Percentiles rank a stretch among this genome's conserved stretches.
Conservation (phyloP, 306 rosid genomes). For the Cicer pinnatifidum region DNA sequence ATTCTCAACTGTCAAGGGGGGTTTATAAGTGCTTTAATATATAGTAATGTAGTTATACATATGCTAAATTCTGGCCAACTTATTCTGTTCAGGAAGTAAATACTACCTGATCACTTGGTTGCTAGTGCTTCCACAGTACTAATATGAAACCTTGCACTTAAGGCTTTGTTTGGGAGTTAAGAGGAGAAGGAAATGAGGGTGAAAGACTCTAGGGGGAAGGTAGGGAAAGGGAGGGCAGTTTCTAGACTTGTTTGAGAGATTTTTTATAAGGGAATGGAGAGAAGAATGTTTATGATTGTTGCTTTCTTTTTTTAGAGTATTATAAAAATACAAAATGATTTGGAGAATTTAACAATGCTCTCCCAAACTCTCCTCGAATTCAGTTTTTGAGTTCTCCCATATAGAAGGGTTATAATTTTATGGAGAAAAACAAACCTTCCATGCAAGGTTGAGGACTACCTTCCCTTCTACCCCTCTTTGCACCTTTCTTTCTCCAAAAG, state of each 20-base stretch:
- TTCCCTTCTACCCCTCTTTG: too few species aligned
- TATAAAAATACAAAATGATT: background rate
- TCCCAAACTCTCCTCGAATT: background rate
- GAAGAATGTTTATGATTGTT: background rate
- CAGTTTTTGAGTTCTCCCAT: too few species aligned
- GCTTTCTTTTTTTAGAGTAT: background rate
- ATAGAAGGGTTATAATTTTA: too few species aligned
- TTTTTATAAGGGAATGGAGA: background rate
- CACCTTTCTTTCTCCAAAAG: too few species aligned
- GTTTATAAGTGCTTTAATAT: background rate
- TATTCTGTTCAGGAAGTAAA: background rate
- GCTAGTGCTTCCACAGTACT: conserved; percentile 8
- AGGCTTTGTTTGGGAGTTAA: background rate
- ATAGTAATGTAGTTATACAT: conserved; percentile 1
- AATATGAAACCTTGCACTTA: background rate
- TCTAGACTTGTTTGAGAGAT: background rate
- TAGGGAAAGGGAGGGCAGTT: background rate
- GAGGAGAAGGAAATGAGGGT: background rate
- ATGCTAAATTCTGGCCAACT: background rate
- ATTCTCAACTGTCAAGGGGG: background rate
- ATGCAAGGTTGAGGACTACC: too few species aligned
- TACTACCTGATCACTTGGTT: conserved; percentile 9
- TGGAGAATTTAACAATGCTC: background rate
- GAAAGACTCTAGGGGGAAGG: background rate
- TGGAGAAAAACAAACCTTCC: too few species aligned